phyloP scores from a whole-genome alignment of 257 asterid species.

The Apocynum venetum region DNA sequence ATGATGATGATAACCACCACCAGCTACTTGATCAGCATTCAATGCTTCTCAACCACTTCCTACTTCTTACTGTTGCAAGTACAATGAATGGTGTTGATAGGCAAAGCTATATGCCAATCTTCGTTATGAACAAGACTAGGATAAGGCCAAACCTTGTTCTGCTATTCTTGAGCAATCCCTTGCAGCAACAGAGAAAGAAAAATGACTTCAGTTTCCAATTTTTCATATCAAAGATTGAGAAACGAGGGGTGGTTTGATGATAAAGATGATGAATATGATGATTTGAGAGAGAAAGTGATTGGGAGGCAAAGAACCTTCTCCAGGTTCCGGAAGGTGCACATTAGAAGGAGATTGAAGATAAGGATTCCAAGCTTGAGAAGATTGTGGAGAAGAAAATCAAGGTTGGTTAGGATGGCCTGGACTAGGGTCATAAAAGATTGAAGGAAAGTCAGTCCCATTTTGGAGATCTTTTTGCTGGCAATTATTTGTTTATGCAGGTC shows the following conservation, averaged over 20 bases:
- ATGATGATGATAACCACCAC: background rate
- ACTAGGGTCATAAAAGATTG: constrained; percentile 50
- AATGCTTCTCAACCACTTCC: constrained; percentile 1
- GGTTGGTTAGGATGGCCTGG: constrained; percentile 42
- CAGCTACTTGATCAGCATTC: background rate
- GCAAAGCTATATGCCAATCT: too few relatives aligned
- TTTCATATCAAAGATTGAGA: constrained; percentile 47
- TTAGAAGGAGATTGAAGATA: constrained; percentile 43
- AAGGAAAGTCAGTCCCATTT: constrained; percentile 76
- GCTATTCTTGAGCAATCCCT: too few relatives aligned
- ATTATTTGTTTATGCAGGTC: constrained; percentile 81
- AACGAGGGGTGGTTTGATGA: constrained; percentile 39
- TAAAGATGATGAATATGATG: constrained; percentile 11
- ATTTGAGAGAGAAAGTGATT: constrained; percentile 33
- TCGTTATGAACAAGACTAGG: background rate
- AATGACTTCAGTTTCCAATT: constrained; percentile 16
- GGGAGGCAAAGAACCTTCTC: constrained; percentile 27
- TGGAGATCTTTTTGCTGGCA: constrained; percentile 83
- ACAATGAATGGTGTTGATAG: too few relatives aligned
- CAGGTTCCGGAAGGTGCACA: constrained; percentile 29
- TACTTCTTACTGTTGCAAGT: too few relatives aligned
- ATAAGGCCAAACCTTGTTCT: background rate
- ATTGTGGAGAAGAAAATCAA: constrained; percentile 40
- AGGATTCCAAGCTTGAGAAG: constrained; percentile 45
- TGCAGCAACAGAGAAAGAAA: background rate